Conservation (phyloP, 352 stramenopile genomes). For the Globisporangium ultimum region DNA sequence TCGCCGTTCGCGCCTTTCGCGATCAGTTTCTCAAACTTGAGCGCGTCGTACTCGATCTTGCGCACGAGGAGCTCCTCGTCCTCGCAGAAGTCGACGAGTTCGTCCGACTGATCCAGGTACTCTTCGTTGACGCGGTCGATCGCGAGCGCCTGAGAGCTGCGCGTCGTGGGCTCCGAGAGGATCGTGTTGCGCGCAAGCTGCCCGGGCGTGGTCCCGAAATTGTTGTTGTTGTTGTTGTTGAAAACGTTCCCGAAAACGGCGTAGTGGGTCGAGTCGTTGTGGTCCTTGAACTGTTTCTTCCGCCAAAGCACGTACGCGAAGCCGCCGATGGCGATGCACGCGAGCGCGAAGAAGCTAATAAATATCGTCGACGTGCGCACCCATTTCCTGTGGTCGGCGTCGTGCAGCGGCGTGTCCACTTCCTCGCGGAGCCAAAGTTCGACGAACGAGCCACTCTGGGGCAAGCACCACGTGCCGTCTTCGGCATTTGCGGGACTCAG, state of each 20-base stretch:
- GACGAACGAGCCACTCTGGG: constrained; percentile 24
- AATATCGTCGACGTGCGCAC: constrained; percentile 12
- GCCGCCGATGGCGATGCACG: constrained; percentile 7
- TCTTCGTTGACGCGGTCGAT: constrained; percentile 13
- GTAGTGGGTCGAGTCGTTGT: constrained; percentile 3
- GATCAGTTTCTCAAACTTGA: constrained; percentile 41
- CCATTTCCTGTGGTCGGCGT: constrained; percentile 9
- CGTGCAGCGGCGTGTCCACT: neutral
- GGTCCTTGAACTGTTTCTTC: neutral
- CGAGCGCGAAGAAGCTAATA: constrained; percentile 12
- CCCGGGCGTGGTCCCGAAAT: constrained; percentile 2
- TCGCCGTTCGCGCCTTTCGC: constrained; percentile 51
- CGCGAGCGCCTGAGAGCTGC: constrained; percentile 5
- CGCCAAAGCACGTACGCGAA: constrained; percentile 10
- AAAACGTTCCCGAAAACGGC: constrained; percentile 4
- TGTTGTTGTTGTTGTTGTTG: constrained; percentile 3
- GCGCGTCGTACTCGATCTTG: constrained; percentile 33
- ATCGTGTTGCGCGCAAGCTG: neutral
- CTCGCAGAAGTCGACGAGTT: constrained; percentile 32
- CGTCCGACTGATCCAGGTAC: constrained; percentile 17
- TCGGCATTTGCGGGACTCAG: neutral
- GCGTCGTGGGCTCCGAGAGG: constrained; percentile 3
- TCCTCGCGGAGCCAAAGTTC: constrained; percentile 32
- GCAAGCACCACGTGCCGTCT: constrained; percentile 30
- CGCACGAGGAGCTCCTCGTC: constrained; percentile 48